Evolutionary conservation across 1,284 basidiomycete species (phyloP).

Genomic region (Cryptococcus sp.): DNA sequence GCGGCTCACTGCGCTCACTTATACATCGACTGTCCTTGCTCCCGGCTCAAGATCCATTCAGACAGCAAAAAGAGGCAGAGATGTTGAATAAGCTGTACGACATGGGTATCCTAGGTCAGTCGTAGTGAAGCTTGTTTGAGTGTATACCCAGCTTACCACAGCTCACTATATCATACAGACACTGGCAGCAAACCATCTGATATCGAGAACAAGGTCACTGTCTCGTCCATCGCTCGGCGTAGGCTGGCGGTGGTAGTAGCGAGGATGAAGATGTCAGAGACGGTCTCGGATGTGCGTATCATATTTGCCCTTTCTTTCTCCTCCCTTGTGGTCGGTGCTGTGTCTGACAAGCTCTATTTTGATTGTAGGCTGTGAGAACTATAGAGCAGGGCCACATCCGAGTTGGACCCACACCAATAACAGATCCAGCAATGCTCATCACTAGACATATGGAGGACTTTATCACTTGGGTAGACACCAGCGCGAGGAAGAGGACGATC

Average conservation of each 20-base stretch:
- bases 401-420: slow-evolving; percentile 93
- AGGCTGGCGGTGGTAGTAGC: slow-evolving; percentile 92
- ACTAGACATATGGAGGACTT: slow-evolving; percentile 99
- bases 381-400: slow-evolving; percentile 98
- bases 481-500: slow-evolving; percentile 92
- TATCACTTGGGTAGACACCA: slow-evolving; percentile 98
- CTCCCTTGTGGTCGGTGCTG: slow-evolving; percentile 7
- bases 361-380: slow-evolving; percentile 83
- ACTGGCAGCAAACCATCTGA: slow-evolving; percentile 73
- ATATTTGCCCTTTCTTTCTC: background rate
- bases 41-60: slow-evolving; percentile 86
- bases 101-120: slow-evolving; percentile 76
- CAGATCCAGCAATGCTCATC: slow-evolving; percentile 95
- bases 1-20: slow-evolving; percentile 80
- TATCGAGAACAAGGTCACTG: slow-evolving; percentile 91
- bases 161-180: slow-evolving; percentile 50
- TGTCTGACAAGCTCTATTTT: background rate
- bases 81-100: slow-evolving; percentile 96
- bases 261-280: slow-evolving; percentile 91
- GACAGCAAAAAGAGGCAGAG: slow-evolving; percentile 78
- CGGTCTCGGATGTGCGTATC: slow-evolving; percentile 80
- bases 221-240: slow-evolving; percentile 88
- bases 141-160: background rate
- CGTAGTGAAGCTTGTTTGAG: background rate
- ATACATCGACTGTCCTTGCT: slow-evolving; percentile 86